These are phyloP conservation scores for Magnusiomyces suaveolens DNA, from an alignment of 1,139 yeast species.

Conservation along the genomic window DNA sequence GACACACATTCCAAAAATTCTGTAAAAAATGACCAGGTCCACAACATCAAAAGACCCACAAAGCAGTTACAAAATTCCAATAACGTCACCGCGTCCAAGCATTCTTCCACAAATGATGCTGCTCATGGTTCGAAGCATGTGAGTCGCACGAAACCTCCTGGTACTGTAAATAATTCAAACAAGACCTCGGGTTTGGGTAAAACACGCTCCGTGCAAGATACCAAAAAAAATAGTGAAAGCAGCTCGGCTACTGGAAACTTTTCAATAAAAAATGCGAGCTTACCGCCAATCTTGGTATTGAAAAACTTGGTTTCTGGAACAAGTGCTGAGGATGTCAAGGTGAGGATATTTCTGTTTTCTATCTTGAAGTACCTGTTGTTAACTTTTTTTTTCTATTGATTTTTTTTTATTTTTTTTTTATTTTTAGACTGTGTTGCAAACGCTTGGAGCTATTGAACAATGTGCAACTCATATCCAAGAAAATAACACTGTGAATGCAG, in stretches of 20 bases:
- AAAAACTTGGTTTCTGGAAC: conserved; percentile 24
- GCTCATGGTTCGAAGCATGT: too few species aligned
- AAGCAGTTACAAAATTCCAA: too few species aligned
- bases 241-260: conserved; percentile 3
- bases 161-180: too few species aligned
- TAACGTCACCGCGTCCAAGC: too few species aligned
- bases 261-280: conserved; percentile 20
- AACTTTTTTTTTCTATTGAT: not conserved
- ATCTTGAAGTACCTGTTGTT: not conserved
- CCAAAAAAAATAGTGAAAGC: too few species aligned
- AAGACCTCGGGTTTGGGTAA: not conserved
- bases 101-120: too few species aligned
- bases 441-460: conserved; percentile 21
- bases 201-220: not conserved
- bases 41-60: too few species aligned
- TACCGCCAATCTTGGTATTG: conserved; percentile 25
- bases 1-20: too few species aligned
- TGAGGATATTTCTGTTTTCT: not conserved
- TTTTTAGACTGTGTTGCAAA: conserved; percentile 19
- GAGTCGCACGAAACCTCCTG: too few species aligned
- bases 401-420: not conserved
- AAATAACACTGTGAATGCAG: conserved; percentile 21
- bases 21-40: too few species aligned
- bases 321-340: conserved; percentile 22
- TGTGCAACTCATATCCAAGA: conserved; percentile 19